These are phyloP conservation scores for Leccinum imitatum DNA, from an alignment of 768 basidiomycete genomes.

Conservation along the genomic window DNA sequence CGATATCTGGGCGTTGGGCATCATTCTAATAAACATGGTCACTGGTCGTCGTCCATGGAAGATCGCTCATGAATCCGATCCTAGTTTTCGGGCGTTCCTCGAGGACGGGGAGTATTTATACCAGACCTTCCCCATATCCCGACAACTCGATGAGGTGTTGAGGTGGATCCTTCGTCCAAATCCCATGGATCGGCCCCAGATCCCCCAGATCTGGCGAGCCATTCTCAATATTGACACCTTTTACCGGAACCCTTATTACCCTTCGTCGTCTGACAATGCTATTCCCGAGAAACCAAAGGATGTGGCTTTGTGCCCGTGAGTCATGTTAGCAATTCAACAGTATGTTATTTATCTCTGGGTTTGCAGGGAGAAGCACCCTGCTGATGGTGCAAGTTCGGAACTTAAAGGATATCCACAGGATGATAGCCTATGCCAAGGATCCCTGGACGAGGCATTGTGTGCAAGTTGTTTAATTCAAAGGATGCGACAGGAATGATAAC, in stretches of 20 bases:
- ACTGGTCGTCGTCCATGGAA: slow-evolving; percentile 43
- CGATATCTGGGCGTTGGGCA: slow-evolving; percentile 73
- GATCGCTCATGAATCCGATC: slow-evolving; percentile 8
- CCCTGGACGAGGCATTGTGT: background rate
- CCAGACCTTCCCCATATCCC: slow-evolving; percentile 16
- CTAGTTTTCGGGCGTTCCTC: slow-evolving; percentile 16
- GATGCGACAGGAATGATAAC: background rate
- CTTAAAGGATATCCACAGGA: background rate
- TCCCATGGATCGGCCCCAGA: slow-evolving; percentile 16
- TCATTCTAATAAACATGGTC: slow-evolving; percentile 83
- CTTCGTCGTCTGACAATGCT: background rate
- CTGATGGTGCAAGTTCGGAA: background rate
- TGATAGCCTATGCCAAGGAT: background rate
- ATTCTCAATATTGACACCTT: slow-evolving; percentile 19
- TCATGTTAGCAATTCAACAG: background rate
- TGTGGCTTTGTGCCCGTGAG: slow-evolving; percentile 1
- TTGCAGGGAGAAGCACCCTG: background rate
- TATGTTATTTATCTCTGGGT: background rate
- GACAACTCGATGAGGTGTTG: slow-evolving; percentile 10
- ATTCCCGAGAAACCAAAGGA: background rate
- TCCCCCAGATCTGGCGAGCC: slow-evolving; percentile 18
- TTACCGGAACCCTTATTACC: slow-evolving; percentile 6
- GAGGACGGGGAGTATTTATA: slow-evolving; percentile 19
- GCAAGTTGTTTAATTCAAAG: background rate
- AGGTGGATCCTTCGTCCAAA: slow-evolving; percentile 19